phyloP scores from a whole-genome alignment of 1,139 yeast species.

The Candida smagusa region DNA sequence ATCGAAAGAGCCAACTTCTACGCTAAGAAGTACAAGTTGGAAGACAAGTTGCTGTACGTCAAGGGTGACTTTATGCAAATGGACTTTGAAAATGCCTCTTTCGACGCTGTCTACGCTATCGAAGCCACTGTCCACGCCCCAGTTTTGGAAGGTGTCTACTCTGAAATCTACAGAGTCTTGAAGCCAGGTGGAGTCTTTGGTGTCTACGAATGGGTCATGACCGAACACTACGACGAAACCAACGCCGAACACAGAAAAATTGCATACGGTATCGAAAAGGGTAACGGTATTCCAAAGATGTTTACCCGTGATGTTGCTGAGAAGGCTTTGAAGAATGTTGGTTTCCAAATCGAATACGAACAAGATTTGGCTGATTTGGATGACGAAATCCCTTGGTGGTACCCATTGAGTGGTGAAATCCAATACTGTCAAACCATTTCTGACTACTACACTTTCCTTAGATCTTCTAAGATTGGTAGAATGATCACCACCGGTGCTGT shows the following conservation, averaged over 20 bases:
- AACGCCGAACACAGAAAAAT: constrained; percentile 90
- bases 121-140: constrained; percentile 99
- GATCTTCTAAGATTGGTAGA: constrained; percentile 89
- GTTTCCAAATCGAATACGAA: constrained; percentile 75
- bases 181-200: constrained; percentile 98
- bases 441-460: constrained; percentile 80
- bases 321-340: constrained; percentile 81
- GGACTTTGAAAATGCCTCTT: constrained; percentile 87
- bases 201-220: constrained; percentile 99
- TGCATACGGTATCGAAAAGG: constrained; percentile 95
- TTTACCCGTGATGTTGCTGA: constrained; percentile 80
- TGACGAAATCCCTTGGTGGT: constrained; percentile 95
- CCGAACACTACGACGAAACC: constrained; percentile 83
- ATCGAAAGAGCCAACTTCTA: constrained; percentile 87
- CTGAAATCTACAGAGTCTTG: constrained; percentile 90
- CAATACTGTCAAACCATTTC: constrained; percentile 75
- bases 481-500: constrained; percentile 76
- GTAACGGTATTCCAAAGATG: constrained; percentile 99
- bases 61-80: constrained; percentile 99
- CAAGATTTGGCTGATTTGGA: constrained; percentile 79
- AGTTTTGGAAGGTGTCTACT: constrained; percentile 90
- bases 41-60: constrained; percentile 75
- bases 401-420: constrained; percentile 94
- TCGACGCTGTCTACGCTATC: constrained; percentile 97
- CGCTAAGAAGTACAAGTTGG: constrained; percentile 64